A percentile compares a stretch with the other conserved stretches of the same genome.
Conservation (phyloP, 805 yeast genomes). For the Komagataella ulmi region DNA sequence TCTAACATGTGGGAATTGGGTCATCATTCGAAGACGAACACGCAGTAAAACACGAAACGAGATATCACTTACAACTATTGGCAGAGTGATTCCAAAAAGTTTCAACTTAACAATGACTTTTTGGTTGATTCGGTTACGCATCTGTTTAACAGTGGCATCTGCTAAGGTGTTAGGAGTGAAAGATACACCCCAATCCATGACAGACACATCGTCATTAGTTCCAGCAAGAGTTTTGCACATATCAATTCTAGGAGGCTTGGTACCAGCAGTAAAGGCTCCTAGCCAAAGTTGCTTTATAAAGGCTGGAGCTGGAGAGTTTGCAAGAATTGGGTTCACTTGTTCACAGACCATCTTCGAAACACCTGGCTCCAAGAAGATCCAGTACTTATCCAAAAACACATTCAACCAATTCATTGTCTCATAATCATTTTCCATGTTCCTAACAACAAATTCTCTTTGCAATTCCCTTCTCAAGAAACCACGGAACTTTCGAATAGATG, state of each 20-base stretch:
- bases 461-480: conserved; percentile 62
- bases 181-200: conserved; percentile 94
- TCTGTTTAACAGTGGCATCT: conserved; percentile 76
- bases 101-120: conserved; percentile 63
- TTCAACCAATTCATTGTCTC: conserved; percentile 97
- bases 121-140: conserved; percentile 76
- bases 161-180: conserved; percentile 84
- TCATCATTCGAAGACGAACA: conserved; percentile 79
- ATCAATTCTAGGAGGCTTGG: conserved; percentile 92
- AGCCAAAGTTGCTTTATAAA: conserved; percentile 78
- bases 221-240: conserved; percentile 79
- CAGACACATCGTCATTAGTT: conserved; percentile 86
- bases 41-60: conserved; percentile 66
- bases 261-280: conserved; percentile 82
- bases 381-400: conserved; percentile 76
- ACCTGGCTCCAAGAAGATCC: conserved; percentile 86
- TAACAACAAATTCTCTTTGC: conserved; percentile 74
- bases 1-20: conserved; percentile 86
- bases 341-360: conserved; percentile 76
- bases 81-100: conserved; percentile 72
- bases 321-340: conserved; percentile 73
- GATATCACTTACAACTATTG: conserved; percentile 68
- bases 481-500: conserved; percentile 73
- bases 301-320: conserved; percentile 67
- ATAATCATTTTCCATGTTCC: conserved; percentile 72